Evolutionary conservation across 371 early-diverging fungal genomes (phyloP), one percentile per base, ranked within the genome.

Genomic region (Capillidium rhysosporum): DNA sequence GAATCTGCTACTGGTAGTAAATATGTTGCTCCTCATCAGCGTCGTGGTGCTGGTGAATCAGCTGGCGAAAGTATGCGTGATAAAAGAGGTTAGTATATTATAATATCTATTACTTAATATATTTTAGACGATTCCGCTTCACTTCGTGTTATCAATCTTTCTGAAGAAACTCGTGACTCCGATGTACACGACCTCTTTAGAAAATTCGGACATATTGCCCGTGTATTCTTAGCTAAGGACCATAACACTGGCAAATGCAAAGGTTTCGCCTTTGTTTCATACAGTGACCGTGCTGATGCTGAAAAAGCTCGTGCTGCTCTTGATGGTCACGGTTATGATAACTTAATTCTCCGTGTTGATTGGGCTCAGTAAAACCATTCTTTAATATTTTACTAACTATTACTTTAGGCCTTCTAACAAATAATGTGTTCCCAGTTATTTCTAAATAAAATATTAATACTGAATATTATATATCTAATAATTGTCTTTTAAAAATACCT

Each of bases 191-290:
- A 89, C 41, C 73, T 96, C 51, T 85, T 91, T 74, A 69, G 71
- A 49, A 77, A 83, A 28, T 92, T 91, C 61, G 94, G 93, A 40
- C 67, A 67, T 41, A 72, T 84, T 52, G 69, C 75, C 23, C 83
- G 86, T 61, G 79, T 81, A 49, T 89, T 79, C 63, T 76, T 93
- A 58, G 84, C 92, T 18, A 78, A 80, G 57, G 91, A 92, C 70
- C 81, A 79, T 55, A 80, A 82, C 40, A 89, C 89, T 29, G 77
- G 79, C 55, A 60, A 71, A 29, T 91, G 93, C 80, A 89, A 87
- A 65, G 97, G 97, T n/a, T 93, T 82, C 60, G 92, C 93, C 23
- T 96, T 93, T 63, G 89, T 94, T 26, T 81, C 83, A 26, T 96
- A 84, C 71, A 70, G 70, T 62, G 75, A 76, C 61, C 72, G 77